Conservation (phyloP, 176 grass and related monocot genomes). For the Musa beccarii region DNA sequence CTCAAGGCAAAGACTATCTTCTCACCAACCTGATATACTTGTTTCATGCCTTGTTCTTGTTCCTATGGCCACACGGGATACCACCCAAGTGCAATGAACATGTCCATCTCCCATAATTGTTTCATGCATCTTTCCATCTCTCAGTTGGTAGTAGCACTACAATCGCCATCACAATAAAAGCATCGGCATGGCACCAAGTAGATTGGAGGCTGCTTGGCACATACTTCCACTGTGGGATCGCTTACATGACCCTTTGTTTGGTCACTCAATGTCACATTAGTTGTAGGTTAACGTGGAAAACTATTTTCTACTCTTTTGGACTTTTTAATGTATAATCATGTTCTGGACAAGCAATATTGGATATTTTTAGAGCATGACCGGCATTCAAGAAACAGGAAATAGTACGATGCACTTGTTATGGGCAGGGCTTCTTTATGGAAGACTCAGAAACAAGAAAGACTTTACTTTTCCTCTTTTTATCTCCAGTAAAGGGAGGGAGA, state of each 20-base stretch:
- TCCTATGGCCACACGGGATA: neutral
- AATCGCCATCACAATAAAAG: no score
- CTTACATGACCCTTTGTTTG: no score
- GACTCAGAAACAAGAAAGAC: neutral
- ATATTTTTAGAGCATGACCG: no score
- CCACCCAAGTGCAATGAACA: neutral
- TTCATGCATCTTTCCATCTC: neutral
- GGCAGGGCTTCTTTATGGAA: neutral
- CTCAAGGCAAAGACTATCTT: neutral
- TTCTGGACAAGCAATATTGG: no score
- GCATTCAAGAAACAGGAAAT: no score
- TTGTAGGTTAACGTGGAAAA: no score
- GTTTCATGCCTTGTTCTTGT: neutral
- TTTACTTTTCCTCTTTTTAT: neutral
- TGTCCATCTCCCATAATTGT: neutral
- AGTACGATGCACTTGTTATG: neutral
- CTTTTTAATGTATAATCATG: no score
- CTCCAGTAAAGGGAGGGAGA: neutral
- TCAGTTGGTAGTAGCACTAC: neutral
- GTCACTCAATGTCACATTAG: no score
- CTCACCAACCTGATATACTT: neutral
- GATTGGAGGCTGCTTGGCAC: no score
- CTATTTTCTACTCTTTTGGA: no score
- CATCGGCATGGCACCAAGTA: no score
- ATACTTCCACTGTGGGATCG: no score